Evolutionary conservation across 441 rosid species (phyloP).

Genomic region (Euphorbia corollata): DNA sequence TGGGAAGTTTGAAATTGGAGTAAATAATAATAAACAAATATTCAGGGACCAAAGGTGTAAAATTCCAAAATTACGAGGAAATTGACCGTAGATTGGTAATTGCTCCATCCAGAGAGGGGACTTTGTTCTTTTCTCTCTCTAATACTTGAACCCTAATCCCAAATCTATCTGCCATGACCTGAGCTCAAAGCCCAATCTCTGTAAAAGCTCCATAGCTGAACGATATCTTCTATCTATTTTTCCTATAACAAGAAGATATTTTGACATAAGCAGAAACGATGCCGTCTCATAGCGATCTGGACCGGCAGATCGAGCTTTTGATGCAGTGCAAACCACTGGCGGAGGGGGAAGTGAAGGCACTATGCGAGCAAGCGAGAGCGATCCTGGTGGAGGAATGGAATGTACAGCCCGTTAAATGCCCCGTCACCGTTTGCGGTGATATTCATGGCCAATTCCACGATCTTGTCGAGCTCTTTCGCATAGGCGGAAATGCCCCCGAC

Average conservation of each 20-base stretch:
- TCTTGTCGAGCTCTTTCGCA: constrained; percentile 82
- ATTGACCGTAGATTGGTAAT: neutral
- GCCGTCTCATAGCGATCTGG: constrained; percentile 67
- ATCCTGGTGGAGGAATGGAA: constrained; percentile 89
- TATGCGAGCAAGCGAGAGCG: constrained; percentile 89
- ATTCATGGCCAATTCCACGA: constrained; percentile 90
- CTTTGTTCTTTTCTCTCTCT: constrained; percentile 1
- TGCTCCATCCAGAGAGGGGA: neutral
- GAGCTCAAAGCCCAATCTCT: neutral
- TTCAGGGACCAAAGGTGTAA: neutral
- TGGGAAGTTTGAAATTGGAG: too few species aligned
- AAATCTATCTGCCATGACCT: constrained; percentile 13
- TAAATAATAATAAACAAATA: neutral
- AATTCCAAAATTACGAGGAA: neutral
- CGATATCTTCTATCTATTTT: neutral
- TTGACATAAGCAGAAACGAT: constrained; percentile 15
- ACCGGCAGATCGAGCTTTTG: constrained; percentile 93
- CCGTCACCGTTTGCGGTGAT: constrained; percentile 89
- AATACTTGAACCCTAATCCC: constrained; percentile 9
- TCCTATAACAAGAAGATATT: neutral
- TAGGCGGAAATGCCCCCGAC: constrained; percentile 78
- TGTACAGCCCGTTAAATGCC: constrained; percentile 86
- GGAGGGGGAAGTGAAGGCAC: constrained; percentile 80
- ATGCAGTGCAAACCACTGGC: constrained; percentile 89
- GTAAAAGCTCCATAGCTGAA: constrained; percentile 10